phyloP scores from a whole-genome alignment of 1,139 yeast species.

The Yamadazyma kanchanaburiensis region DNA sequence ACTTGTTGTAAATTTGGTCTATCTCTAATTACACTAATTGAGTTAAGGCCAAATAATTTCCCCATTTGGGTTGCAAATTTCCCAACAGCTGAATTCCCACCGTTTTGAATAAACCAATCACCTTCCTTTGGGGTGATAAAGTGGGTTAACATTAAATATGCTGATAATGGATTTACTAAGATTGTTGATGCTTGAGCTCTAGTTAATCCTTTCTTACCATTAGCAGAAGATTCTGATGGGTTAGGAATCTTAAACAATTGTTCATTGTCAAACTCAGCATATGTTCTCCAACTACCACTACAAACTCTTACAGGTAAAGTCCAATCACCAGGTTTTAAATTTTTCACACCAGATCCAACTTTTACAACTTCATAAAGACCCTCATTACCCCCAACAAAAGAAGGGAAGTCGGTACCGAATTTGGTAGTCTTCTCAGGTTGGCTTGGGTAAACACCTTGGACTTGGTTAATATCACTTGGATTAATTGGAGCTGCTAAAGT shows the following conservation, averaged over 20 bases:
- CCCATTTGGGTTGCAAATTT: slow-evolving; percentile 89
- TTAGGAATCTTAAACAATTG: slow-evolving; percentile 53
- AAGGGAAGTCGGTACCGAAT: slow-evolving; percentile 29
- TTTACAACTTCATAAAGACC: slow-evolving; percentile 84
- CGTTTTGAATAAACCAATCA: slow-evolving; percentile 96
- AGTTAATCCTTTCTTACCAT: slow-evolving; percentile 39
- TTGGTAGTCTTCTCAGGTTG: slow-evolving; percentile 30
- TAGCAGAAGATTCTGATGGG: slow-evolving; percentile 30
- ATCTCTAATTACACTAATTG: slow-evolving; percentile 84
- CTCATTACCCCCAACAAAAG: slow-evolving; percentile 58
- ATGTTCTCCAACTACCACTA: slow-evolving; percentile 95
- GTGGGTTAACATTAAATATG: slow-evolving; percentile 81
- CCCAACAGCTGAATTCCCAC: slow-evolving; percentile 97
- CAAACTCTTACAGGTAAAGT: slow-evolving; percentile 80
- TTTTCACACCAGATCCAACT: slow-evolving; percentile 54
- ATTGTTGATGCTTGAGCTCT: slow-evolving; percentile 82
- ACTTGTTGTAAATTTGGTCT: slow-evolving; percentile 70
- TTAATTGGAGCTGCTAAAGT: slow-evolving; percentile 81
- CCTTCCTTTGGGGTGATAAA: slow-evolving; percentile 62
- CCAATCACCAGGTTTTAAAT: slow-evolving; percentile 77
- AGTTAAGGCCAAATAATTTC: slow-evolving; percentile 70
- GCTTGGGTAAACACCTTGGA: slow-evolving; percentile 41
- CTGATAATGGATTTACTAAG: slow-evolving; percentile 89
- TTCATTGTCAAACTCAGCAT: slow-evolving; percentile 52
- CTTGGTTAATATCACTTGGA: slow-evolving; percentile 42